phyloP scores from a whole-genome alignment of 2,329 filamentous ascomycete genomes.

The Colletotrichum chrysophilum region DNA sequence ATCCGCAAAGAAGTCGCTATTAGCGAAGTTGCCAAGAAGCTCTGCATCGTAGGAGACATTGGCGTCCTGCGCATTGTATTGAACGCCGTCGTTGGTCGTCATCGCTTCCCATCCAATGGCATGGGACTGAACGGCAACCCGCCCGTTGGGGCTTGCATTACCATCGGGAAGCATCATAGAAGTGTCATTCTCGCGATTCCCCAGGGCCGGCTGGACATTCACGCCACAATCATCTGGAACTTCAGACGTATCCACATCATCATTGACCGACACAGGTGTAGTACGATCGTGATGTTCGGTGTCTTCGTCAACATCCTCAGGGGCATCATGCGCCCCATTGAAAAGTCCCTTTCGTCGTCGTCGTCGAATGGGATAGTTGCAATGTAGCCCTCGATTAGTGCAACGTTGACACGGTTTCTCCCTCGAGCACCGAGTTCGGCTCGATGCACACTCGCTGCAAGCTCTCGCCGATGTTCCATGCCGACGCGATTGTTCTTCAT shows the following conservation, averaged over 20 bases:
- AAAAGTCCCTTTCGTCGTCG: background rate
- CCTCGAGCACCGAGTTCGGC: slow-evolving; percentile 14
- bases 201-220: background rate
- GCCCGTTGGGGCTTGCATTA: background rate
- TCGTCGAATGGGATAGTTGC: slow-evolving; percentile 16
- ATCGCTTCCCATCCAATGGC: background rate
- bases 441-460: slow-evolving; percentile 16
- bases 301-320: background rate
- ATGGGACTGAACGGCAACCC: background rate
- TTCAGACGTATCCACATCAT: background rate
- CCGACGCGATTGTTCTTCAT: background rate
- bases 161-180: background rate
- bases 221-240: background rate
- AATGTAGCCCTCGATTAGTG: background rate
- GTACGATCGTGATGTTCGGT: background rate
- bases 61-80: background rate
- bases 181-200: background rate
- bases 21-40: background rate
- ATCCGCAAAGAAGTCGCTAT: background rate
- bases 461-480: background rate
- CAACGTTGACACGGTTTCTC: slow-evolving; percentile 16
- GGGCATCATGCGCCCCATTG: background rate
- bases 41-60: background rate
- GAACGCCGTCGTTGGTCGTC: background rate
- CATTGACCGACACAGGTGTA: background rate